These are phyloP conservation scores for Maudiozyma pseudohumilis DNA, from an alignment of 805 yeast species.

Conservation along the genomic window DNA sequence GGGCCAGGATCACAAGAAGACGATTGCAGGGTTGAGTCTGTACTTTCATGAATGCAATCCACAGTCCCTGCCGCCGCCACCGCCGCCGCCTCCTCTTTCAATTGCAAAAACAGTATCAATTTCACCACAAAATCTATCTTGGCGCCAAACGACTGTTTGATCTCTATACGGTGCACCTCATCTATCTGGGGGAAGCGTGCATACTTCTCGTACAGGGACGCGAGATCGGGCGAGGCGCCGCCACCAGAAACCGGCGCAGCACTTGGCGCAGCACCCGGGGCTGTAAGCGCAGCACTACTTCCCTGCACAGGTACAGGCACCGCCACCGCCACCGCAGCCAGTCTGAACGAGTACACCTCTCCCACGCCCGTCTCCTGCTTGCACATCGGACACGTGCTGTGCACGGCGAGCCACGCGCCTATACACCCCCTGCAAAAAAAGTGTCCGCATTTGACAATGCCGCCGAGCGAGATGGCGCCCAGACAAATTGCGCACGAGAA, in stretches of 20 bases:
- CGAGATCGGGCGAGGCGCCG: no score
- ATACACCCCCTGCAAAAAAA: slow-evolving; percentile 79
- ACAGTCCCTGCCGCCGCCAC: no score
- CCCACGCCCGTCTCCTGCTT: slow-evolving; percentile 39
- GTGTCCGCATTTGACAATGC: slow-evolving; percentile 87
- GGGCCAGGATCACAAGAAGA: no score
- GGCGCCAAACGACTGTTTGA: slow-evolving; percentile 59
- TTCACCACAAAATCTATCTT: slow-evolving; percentile 77
- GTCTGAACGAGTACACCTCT: slow-evolving; percentile 64
- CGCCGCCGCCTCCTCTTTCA: slow-evolving; percentile 34
- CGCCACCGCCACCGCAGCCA: no score
- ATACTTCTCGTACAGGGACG: slow-evolving; percentile 15
- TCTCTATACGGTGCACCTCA: slow-evolving; percentile 36
- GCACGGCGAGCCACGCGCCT: slow-evolving; percentile 55
- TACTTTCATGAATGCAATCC: no score
- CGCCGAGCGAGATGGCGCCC: slow-evolving; percentile 57
- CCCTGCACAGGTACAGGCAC: no score
- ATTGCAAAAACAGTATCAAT: slow-evolving; percentile 55
- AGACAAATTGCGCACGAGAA: slow-evolving; percentile 70
- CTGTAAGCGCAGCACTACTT: no score
- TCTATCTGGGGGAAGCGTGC: slow-evolving; percentile 25
- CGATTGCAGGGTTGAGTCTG: no score
- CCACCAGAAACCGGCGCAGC: no score
- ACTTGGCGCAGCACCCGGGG: no score
- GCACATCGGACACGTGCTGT: slow-evolving; percentile 72